phyloP scores from a whole-genome alignment of 495 filamentous ascomycete species.

The Penicillium roqueforti region DNA sequence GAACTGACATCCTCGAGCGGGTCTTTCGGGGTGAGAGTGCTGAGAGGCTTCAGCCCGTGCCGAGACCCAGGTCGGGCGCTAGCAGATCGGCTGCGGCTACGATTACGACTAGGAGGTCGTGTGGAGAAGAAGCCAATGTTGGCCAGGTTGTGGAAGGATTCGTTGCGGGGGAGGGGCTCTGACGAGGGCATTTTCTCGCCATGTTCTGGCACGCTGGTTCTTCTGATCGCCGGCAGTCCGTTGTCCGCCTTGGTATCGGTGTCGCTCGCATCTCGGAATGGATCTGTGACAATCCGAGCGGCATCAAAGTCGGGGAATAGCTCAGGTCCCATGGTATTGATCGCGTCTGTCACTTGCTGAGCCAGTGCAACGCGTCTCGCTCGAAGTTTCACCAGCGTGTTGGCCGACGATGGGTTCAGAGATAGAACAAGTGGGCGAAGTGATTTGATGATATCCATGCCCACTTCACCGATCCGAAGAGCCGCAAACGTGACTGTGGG shows the following conservation, averaged over 20 bases:
- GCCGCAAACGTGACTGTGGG: constrained; percentile 88
- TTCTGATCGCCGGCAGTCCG: constrained; percentile 22
- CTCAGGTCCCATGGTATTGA: constrained; percentile 94
- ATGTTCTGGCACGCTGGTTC: constrained; percentile 18
- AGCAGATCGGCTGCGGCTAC: constrained; percentile 61
- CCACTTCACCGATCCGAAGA: constrained; percentile 90
- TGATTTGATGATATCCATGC: constrained; percentile 97
- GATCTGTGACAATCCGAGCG: constrained; percentile 67
- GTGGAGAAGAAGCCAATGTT: constrained; percentile 85
- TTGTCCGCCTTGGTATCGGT: constrained; percentile 18
- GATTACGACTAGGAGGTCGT: constrained; percentile 63
- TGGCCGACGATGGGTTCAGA: constrained; percentile 76
- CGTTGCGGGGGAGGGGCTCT: constrained; percentile 73
- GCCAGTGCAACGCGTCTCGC: constrained; percentile 67
- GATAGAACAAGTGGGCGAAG: constrained; percentile 86
- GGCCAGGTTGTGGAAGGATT: constrained; percentile 85
- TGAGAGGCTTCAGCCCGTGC: constrained; percentile 68
- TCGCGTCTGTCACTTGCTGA: constrained; percentile 79
- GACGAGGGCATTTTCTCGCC: constrained; percentile 32
- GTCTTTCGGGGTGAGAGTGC: constrained; percentile 64
- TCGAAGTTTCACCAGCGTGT: constrained; percentile 77
- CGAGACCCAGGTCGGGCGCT: constrained; percentile 57
- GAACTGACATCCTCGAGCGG: constrained; percentile 76
- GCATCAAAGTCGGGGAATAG: constrained; percentile 95
- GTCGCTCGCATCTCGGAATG: constrained; percentile 43